Conservation (phyloP, 148 eudicot genomes). For the Vaccinium darrowii region DNA sequence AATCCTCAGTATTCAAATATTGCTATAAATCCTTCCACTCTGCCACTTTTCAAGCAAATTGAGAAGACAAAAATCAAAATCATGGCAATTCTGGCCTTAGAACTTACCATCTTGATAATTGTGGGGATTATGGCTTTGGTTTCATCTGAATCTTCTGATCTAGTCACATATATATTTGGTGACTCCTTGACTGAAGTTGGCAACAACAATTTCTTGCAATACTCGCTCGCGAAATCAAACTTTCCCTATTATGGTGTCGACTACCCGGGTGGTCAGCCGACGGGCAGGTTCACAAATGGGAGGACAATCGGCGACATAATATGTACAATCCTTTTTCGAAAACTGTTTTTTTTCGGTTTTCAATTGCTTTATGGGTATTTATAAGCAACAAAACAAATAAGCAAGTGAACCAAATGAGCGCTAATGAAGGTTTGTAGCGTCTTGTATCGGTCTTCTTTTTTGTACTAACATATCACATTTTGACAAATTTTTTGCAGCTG, state of each 20-base stretch:
- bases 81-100: conserved; percentile 14
- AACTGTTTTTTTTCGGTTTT: neutral
- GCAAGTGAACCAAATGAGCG: too few relatives aligned
- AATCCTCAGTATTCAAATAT: neutral
- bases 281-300: conserved; percentile 93
- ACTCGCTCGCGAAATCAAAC: conserved; percentile 78
- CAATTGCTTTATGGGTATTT: too few relatives aligned
- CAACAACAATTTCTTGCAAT: conserved; percentile 70
- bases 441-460: too few relatives aligned
- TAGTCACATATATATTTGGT: conserved; percentile 76
- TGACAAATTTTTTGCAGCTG: conserved; percentile 38
- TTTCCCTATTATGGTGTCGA: conserved; percentile 82
- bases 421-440: too few relatives aligned
- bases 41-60: neutral
- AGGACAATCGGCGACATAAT: conserved; percentile 83
- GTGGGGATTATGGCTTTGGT: conserved; percentile 6
- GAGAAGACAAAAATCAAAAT: neutral
- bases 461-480: too few relatives aligned
- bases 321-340: neutral
- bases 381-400: too few relatives aligned
- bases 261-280: conserved; percentile 59
- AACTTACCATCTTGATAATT: conserved; percentile 11
- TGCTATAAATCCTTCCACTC: conserved; percentile 22
- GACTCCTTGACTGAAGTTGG: conserved; percentile 98
- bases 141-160: conserved; percentile 13